Evolutionary conservation across 2,329 filamentous ascomycete species (phyloP), one percentile per base, ranked within the genome.

Genomic region (Ophiostoma pallidulum): DNA sequence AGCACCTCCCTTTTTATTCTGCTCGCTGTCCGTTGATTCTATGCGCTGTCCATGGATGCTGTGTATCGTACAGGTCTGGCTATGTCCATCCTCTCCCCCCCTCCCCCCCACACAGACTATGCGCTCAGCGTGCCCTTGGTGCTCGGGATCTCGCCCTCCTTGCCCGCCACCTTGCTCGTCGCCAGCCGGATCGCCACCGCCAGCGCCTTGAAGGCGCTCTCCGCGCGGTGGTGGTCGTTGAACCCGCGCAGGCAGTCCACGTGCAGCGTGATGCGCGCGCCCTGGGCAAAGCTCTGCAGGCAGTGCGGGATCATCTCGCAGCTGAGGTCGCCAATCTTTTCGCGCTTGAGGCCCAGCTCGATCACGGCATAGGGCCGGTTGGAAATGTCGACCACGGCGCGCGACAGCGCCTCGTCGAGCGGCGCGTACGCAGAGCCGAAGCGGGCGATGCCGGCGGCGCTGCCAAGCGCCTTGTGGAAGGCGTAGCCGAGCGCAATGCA

Each of bases 281-380:
- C 86, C 70, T 94, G 86, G 36, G 91, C 90, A 67, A 96, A 98
- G 70, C 85, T 92, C 73, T 94, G 81, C 62, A 98, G 66, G 57
- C 90, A 94, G 72, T 98, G 92, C 39, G 91, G 90, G 36, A 98
- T 81, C 92, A 98, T 98, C 75, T 98, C 91, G 59, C 81, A 86
- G 71, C 84, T 91, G 57, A 98, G 71, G 62, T 92, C 87, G 49
- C 92, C 92, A 60, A 98, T 86, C 75, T 87, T 94, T 72, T 97
- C 92, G 53, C 92, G 80, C 72, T 77, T 82, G 52, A 96, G 78
- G 10, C 87, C 89, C 12, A 97, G 73, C 48, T 95, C 80, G 47
- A 92, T 77, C 16, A 96, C 86, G 54, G 76, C 77, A 70, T 80
- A 96, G 2, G 92, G 91, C 0, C 92, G 83, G 68, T 94, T 95